Evolutionary conservation across 371 early-diverging fungal species (phyloP).

Genomic region (Amoeboaphelidium occidentale): DNA sequence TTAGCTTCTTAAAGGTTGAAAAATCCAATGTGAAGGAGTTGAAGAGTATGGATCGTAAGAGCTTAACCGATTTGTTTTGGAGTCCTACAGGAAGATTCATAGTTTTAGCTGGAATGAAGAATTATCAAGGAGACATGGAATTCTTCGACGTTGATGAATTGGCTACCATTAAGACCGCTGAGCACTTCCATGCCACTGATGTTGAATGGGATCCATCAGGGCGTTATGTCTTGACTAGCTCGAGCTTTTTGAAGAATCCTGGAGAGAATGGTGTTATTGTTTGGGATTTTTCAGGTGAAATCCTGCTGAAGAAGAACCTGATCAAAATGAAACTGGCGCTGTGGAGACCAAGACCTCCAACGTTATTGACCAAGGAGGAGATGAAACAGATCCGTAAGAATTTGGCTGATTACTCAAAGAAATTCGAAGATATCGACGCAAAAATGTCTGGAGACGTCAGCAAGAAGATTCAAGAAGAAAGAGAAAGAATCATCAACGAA

Average conservation of each 20-base stretch:
- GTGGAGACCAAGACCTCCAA: constrained; percentile 84
- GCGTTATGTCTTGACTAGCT: constrained; percentile 63
- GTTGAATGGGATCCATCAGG: constrained; percentile 96
- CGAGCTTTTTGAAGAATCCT: constrained; percentile 43
- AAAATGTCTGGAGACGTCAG: constrained; percentile 8
- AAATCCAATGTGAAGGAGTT: constrained; percentile 21
- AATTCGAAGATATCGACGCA: constrained; percentile 43
- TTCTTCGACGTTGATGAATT: constrained; percentile 78
- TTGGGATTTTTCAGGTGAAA: constrained; percentile 76
- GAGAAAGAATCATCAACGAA: constrained; percentile 11
- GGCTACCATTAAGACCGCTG: constrained; percentile 35
- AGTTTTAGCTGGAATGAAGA: constrained; percentile 63
- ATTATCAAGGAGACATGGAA: constrained; percentile 54
- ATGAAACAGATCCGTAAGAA: constrained; percentile 74
- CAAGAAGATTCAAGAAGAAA: constrained; percentile 13
- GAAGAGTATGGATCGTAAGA: constrained; percentile 41
- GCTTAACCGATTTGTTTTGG: constrained; percentile 64
- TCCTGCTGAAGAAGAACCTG: constrained; percentile 32
- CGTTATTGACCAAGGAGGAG: constrained; percentile 39
- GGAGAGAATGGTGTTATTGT: constrained; percentile 68
- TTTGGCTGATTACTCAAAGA: constrained; percentile 54
- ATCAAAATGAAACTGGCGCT: constrained; percentile 49
- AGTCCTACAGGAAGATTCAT: constrained; percentile 87
- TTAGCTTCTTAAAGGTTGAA: constrained; percentile 17
- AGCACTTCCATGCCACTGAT: constrained; percentile 83